phyloP scores from a whole-genome alignment of 1,139 yeast species.

The Geotrichum reessii region DNA sequence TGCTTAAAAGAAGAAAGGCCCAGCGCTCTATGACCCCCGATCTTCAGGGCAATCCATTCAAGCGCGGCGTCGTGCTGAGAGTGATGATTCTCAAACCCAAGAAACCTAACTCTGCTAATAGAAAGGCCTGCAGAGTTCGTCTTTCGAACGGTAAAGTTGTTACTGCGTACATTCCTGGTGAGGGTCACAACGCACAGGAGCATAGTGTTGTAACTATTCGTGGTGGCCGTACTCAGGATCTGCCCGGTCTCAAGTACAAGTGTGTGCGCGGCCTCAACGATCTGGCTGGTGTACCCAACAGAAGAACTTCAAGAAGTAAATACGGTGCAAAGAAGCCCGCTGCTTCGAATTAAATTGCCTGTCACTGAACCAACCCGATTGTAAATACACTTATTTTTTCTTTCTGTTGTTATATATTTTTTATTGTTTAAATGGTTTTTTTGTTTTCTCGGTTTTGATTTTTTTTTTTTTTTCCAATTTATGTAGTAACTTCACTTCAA shows the following conservation, averaged over 20 bases:
- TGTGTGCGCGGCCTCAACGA: slow-evolving; percentile 91
- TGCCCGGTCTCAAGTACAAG: slow-evolving; percentile 96
- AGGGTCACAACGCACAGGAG: slow-evolving; percentile 97
- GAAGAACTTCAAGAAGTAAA: slow-evolving; percentile 83
- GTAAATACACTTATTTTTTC: background rate
- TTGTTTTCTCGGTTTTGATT: background rate
- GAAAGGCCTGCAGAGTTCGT: slow-evolving; percentile 95
- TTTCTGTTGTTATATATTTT: background rate
- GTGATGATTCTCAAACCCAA: slow-evolving; percentile 94
- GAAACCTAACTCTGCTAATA: slow-evolving; percentile 96
- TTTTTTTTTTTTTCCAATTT: background rate
- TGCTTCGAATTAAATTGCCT: slow-evolving; percentile 8
- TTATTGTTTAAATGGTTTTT: background rate
- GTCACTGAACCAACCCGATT: background rate
- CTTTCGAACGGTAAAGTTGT: slow-evolving; percentile 83
- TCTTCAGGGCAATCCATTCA: slow-evolving; percentile 72
- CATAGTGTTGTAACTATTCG: slow-evolving; percentile 93
- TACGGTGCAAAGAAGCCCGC: slow-evolving; percentile 91
- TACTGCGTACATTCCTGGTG: slow-evolving; percentile 95
- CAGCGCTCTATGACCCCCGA: slow-evolving; percentile 77
- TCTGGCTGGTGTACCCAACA: slow-evolving; percentile 90
- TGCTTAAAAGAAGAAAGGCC: slow-evolving; percentile 32
- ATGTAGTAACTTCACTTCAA: background rate
- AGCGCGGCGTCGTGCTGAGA: slow-evolving; percentile 89
- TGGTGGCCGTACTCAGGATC: slow-evolving; percentile 97